These are phyloP conservation scores for Graphilbum fragrans DNA, from an alignment of 2,329 filamentous ascomycete species.

Conservation along the genomic window DNA sequence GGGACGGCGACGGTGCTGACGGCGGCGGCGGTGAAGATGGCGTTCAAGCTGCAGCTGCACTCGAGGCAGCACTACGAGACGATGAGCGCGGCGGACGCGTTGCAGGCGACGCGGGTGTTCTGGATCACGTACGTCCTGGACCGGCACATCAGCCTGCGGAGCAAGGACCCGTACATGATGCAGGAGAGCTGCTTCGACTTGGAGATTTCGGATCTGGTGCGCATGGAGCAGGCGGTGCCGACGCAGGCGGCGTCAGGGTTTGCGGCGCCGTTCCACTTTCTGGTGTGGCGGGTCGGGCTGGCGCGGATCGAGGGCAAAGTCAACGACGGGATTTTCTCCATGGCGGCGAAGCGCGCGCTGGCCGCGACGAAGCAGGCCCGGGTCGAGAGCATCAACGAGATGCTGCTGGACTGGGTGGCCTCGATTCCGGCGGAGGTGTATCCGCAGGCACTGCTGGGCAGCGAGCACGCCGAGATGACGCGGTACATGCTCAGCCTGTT, in stretches of 20 bases:
- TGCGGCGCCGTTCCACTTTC: no score
- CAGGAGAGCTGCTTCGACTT: no score
- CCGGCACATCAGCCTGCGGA: no score
- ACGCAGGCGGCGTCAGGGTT: no score
- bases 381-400: neutral
- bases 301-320: neutral
- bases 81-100: no score
- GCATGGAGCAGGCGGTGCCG: no score
- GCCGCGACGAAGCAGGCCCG: neutral
- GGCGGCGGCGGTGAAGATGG: neutral
- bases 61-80: neutral
- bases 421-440: neutral
- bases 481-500: no score
- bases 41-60: neutral
- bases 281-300: neutral
- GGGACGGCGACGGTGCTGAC: neutral
- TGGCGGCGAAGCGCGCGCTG: neutral
- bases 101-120: no score
- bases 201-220: no score
- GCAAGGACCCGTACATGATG: no score
- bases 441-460: neutral
- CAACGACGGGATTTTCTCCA: neutral
- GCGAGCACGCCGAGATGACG: no score
- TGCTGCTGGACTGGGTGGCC: neutral
- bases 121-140: no score